Conservation (phyloP, 192 early-diverging fungal species). For the Martensiomyces pterosporus region DNA sequence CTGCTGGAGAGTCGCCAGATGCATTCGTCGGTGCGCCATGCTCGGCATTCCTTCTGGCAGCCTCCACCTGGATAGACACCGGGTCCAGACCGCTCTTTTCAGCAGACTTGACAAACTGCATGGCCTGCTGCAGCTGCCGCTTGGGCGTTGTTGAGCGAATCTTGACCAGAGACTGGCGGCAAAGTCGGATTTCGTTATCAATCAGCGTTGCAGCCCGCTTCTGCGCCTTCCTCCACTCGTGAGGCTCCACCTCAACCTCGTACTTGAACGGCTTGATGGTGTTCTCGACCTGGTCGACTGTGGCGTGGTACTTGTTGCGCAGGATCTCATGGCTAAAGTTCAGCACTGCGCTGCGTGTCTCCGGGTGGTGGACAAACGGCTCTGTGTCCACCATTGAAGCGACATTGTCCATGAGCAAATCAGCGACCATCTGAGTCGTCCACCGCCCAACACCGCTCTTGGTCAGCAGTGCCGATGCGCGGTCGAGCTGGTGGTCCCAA, state of each 20-base stretch:
- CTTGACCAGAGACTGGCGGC: slow-evolving; percentile 61
- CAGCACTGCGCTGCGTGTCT: slow-evolving; percentile 73
- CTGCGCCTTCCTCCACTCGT: slow-evolving; percentile 90
- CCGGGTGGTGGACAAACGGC: slow-evolving; percentile 82
- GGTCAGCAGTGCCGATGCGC: slow-evolving; percentile 81
- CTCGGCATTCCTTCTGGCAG: slow-evolving; percentile 28
- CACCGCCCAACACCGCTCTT: slow-evolving; percentile 90
- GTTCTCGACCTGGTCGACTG: slow-evolving; percentile 97
- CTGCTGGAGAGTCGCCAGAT: too few species aligned
- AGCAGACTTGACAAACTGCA: slow-evolving; percentile 68
- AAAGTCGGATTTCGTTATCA: slow-evolving; percentile 76
- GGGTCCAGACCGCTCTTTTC: slow-evolving; percentile 60
- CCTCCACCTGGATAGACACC: slow-evolving; percentile 27
- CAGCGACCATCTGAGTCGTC: slow-evolving; percentile 89
- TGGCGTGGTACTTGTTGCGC: slow-evolving; percentile 78
- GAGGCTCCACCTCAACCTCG: slow-evolving; percentile 87
- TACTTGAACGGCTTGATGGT: slow-evolving; percentile 99
- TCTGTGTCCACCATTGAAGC: slow-evolving; percentile 72
- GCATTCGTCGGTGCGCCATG: slow-evolving; percentile 3
- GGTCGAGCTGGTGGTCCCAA: slow-evolving; percentile 81
- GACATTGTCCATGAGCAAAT: slow-evolving; percentile 80
- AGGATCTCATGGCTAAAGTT: slow-evolving; percentile 83
- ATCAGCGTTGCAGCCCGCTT: slow-evolving; percentile 71
- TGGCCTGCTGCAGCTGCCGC: slow-evolving; percentile 77
- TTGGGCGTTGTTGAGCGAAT: slow-evolving; percentile 75